Percentiles rank a stretch among this genome's conserved stretches.
Conservation (phyloP, 2,329 filamentous ascomycete genomes). For the Beauveria sp. region DNA sequence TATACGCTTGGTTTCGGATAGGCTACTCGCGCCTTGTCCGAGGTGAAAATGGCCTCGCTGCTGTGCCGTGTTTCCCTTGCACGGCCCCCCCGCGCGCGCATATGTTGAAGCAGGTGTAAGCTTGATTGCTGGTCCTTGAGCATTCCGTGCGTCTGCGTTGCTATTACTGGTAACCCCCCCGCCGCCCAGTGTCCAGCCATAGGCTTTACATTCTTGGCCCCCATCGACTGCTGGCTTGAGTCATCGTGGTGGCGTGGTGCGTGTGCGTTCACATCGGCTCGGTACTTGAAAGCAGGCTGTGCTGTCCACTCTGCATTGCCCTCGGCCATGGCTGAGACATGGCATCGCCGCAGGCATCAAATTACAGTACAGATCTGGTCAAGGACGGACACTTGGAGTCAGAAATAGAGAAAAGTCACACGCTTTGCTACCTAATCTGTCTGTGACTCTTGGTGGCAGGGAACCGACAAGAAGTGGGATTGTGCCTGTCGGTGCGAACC, state of each 20-base stretch:
- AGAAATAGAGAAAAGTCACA: not conserved
- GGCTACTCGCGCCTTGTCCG: not conserved
- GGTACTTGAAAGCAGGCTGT: not conserved
- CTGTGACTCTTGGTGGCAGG: not conserved
- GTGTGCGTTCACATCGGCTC: not conserved
- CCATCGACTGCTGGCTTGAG: not conserved
- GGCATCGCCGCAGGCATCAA: not conserved
- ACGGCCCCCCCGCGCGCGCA: too few species aligned
- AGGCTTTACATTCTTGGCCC: not conserved
- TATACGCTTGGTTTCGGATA: not conserved
- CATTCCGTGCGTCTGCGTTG: too few species aligned
- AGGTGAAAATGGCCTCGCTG: too few species aligned
- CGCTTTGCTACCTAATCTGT: constrained; percentile 1
- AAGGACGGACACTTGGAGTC: not conserved
- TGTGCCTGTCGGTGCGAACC: not conserved
- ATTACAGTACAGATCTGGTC: not conserved
- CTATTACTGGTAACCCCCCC: too few species aligned
- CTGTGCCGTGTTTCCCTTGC: too few species aligned
- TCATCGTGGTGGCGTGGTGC: not conserved
- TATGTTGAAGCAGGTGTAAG: too few species aligned
- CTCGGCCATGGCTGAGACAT: not conserved
- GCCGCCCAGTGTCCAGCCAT: too few species aligned
- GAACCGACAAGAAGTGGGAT: not conserved
- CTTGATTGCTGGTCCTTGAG: too few species aligned
- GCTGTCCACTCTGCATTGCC: not conserved